phyloP scores from a whole-genome alignment of 108 stramenopile genomes.

The Cyclostephanos tholiformis region DNA sequence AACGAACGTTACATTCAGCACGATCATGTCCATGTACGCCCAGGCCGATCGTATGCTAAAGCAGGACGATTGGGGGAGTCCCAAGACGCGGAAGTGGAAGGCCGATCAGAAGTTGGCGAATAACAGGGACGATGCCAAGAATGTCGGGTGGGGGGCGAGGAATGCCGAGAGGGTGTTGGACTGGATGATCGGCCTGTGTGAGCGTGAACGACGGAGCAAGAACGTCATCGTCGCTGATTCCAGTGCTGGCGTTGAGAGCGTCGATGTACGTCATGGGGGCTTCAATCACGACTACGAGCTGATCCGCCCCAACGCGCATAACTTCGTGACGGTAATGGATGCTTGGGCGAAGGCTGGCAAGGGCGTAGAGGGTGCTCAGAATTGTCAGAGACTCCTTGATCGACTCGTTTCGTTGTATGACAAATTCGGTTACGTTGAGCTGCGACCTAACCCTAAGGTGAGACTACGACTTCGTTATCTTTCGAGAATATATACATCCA shows the following conservation, averaged over 20 bases:
- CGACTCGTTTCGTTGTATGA: slow-evolving; percentile 38
- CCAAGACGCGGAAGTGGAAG: slow-evolving; percentile 28
- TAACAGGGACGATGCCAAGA: slow-evolving; percentile 6
- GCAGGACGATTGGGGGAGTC: slow-evolving; percentile 1
- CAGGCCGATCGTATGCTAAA: slow-evolving; percentile 26
- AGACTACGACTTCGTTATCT: neutral
- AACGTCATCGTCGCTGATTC: slow-evolving; percentile 5
- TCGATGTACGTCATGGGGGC: neutral
- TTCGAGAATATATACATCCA: neutral
- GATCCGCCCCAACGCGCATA: slow-evolving; percentile 25
- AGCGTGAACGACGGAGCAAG: slow-evolving; percentile 33
- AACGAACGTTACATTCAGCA: slow-evolving; percentile 35
- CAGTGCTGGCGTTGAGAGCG: neutral
- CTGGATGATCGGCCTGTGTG: slow-evolving; percentile 45
- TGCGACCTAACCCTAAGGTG: slow-evolving; percentile 34
- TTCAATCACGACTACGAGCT: neutral
- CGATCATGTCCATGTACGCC: slow-evolving; percentile 45
- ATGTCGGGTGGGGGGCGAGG: slow-evolving; percentile 41
- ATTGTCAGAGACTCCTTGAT: slow-evolving; percentile 32
- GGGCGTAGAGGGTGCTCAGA: slow-evolving; percentile 39
- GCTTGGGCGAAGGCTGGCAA: slow-evolving; percentile 38
- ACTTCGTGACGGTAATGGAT: slow-evolving; percentile 40
- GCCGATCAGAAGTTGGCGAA: slow-evolving; percentile 2
- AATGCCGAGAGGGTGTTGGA: slow-evolving; percentile 49
- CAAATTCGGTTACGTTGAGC: slow-evolving; percentile 26